A percentile compares a stretch with the other conserved stretches of the same genome.
Conservation (phyloP, 148 eudicot genomes). For the Cornus kousa region DNA sequence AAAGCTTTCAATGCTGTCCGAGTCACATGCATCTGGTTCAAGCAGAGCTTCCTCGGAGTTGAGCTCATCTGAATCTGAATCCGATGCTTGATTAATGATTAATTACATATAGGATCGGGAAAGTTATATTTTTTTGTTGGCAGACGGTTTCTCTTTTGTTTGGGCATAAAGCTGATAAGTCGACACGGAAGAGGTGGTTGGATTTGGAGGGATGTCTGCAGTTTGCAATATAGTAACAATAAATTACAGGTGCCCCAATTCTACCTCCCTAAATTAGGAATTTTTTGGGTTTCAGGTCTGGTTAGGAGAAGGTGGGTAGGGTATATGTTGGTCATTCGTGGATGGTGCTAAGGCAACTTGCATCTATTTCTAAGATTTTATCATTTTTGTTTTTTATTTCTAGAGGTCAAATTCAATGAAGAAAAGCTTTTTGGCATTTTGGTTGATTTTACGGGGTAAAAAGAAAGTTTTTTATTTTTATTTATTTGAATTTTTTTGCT, state of each 20-base stretch:
- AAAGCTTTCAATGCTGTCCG: slow-evolving; percentile 33
- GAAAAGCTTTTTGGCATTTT: slow-evolving; percentile 11
- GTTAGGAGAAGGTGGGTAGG: slow-evolving; percentile 24
- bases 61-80: slow-evolving; percentile 23
- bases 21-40: slow-evolving; percentile 33
- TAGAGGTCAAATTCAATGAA: slow-evolving; percentile 8
- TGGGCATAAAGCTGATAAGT: slow-evolving; percentile 3
- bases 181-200: neutral
- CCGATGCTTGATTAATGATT: slow-evolving; percentile 31
- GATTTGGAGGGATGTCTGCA: slow-evolving; percentile 5
- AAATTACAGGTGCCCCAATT: slow-evolving; percentile 23
- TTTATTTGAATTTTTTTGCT: neutral
- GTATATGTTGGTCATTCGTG: slow-evolving; percentile 12
- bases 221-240: slow-evolving; percentile 33
- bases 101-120: slow-evolving; percentile 19
- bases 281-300: neutral
- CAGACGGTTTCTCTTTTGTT: slow-evolving; percentile 12
- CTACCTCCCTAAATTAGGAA: slow-evolving; percentile 21
- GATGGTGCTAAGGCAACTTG: slow-evolving; percentile 13
- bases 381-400: neutral
- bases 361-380: slow-evolving; percentile 17
- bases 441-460: slow-evolving; percentile 23
- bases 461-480: slow-evolving; percentile 3
- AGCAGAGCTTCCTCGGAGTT: slow-evolving; percentile 35
- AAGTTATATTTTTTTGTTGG: slow-evolving; percentile 18